phyloP scores from a whole-genome alignment of 2,329 filamentous ascomycete species.

The Diaporthe nobilis region DNA sequence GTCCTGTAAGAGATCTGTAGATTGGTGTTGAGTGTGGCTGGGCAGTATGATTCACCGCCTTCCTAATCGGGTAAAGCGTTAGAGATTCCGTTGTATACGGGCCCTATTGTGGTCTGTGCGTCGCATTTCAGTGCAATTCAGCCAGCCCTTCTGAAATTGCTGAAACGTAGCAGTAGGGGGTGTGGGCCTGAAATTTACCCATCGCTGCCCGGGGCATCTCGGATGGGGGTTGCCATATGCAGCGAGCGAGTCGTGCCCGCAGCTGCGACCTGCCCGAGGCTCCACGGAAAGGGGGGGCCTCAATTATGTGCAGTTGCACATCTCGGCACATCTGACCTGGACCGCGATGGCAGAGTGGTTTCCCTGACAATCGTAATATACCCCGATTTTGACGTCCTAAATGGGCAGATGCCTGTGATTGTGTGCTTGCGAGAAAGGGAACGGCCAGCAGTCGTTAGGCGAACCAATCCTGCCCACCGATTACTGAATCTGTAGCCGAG shows the following conservation, averaged over 20 bases:
- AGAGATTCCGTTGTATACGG: too few relatives aligned
- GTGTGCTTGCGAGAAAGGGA: neutral
- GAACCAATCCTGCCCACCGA: slow-evolving; percentile 1
- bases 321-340: neutral
- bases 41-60: too few relatives aligned
- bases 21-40: too few relatives aligned
- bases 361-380: slow-evolving; percentile 21
- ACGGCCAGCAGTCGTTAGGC: neutral
- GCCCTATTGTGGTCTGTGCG: too few relatives aligned
- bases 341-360: neutral
- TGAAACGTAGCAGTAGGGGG: too few relatives aligned
- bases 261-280: neutral
- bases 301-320: slow-evolving; percentile 2
- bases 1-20: too few relatives aligned
- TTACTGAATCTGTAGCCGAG: neutral
- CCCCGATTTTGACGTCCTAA: neutral
- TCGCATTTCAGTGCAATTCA: too few relatives aligned
- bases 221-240: slow-evolving; percentile 15
- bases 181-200: too few relatives aligned
- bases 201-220: too few relatives aligned
- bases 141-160: too few relatives aligned
- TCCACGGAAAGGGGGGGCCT: neutral
- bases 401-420: neutral
- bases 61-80: too few relatives aligned
- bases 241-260: slow-evolving; percentile 22